phyloP scores from a whole-genome alignment of 352 stramenopile species.

The Globisporangium ultimum region DNA sequence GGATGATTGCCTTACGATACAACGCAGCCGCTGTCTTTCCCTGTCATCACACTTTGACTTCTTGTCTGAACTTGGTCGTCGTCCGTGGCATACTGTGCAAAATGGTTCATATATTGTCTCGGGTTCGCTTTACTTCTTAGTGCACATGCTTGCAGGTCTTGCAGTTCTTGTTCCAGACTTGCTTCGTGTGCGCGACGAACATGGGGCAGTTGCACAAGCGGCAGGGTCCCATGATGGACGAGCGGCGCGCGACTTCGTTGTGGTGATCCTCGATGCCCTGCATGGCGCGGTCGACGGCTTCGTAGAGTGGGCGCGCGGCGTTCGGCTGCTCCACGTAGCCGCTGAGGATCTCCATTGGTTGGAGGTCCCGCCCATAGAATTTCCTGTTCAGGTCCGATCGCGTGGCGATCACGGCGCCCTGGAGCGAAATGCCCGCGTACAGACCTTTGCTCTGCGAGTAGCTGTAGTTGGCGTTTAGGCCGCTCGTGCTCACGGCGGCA shows the following conservation, averaged over 20 bases:
- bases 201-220: constrained; percentile 55
- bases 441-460: constrained; percentile 92
- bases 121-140: constrained; percentile 16
- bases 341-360: constrained; percentile 38
- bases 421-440: constrained; percentile 88
- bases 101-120: too few relatives aligned
- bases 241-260: constrained; percentile 34
- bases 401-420: constrained; percentile 79
- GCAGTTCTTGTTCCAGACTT: constrained; percentile 75
- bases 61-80: background rate
- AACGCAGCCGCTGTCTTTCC: background rate
- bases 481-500: constrained; percentile 48
- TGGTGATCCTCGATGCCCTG: constrained; percentile 41
- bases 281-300: constrained; percentile 57
- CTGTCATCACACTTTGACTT: background rate
- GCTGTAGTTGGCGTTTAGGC: constrained; percentile 88
- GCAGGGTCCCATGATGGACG: constrained; percentile 49
- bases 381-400: constrained; percentile 87
- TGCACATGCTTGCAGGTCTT: constrained; percentile 66
- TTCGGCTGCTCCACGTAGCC: constrained; percentile 44
- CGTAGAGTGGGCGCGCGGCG: constrained; percentile 49
- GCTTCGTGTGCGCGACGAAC: constrained; percentile 57
- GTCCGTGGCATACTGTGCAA: background rate
- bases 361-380: constrained; percentile 81
- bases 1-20: background rate